Conservation (phyloP, 768 basidiomycete genomes). For the Leccinum imitatum region DNA sequence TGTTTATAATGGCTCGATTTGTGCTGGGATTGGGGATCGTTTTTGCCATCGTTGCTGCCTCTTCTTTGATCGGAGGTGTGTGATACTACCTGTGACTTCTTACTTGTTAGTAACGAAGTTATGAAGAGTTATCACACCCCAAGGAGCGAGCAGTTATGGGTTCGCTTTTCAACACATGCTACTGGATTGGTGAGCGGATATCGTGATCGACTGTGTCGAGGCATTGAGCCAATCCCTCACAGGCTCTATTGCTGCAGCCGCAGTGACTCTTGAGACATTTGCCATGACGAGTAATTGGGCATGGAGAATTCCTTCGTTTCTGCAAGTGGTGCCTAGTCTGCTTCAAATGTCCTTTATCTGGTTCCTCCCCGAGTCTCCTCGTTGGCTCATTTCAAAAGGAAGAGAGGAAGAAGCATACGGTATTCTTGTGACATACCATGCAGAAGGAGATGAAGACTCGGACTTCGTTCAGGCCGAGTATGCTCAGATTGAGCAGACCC, state of each 20-base stretch:
- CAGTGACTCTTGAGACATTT: slow-evolving; percentile 62
- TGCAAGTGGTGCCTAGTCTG: slow-evolving; percentile 53
- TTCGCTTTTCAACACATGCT: slow-evolving; percentile 11
- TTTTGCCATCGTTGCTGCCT: slow-evolving; percentile 19
- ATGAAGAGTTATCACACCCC: slow-evolving; percentile 23
- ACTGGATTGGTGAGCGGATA: slow-evolving; percentile 11
- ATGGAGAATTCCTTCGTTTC: slow-evolving; percentile 66
- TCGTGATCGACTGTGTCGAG: not conserved
- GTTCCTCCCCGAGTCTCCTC: slow-evolving; percentile 64
- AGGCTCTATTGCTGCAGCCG: slow-evolving; percentile 42
- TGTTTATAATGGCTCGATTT: slow-evolving; percentile 19
- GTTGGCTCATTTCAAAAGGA: slow-evolving; percentile 62
- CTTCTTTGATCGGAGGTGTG: slow-evolving; percentile 25
- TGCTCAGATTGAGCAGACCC: not conserved
- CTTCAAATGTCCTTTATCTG: slow-evolving; percentile 56
- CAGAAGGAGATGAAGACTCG: not conserved
- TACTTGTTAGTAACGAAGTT: not conserved
- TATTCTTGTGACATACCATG: slow-evolving; percentile 41
- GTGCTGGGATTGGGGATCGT: slow-evolving; percentile 16
- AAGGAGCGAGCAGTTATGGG: slow-evolving; percentile 21
- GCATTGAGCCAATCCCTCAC: not conserved
- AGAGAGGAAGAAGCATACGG: slow-evolving; percentile 47
- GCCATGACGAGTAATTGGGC: slow-evolving; percentile 56
- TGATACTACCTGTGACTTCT: too few relatives aligned
- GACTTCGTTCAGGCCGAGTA: not conserved